Base-by-base conservation (phyloP, 257 asterid species). In the Lycium barbarum region DNA sequence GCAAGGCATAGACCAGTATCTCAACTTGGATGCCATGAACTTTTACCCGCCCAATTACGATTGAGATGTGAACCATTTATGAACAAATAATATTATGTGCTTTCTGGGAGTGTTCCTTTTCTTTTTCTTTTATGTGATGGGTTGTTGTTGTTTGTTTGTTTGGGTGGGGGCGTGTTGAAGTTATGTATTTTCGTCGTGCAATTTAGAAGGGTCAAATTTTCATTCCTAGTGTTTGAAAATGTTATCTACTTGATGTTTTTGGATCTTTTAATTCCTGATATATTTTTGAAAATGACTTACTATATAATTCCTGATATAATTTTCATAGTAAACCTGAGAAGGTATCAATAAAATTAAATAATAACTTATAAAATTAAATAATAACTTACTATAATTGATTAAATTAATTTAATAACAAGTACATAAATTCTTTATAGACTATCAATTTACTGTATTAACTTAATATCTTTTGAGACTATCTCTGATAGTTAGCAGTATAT, bases 21-120 rank as follows among this genome's bases (percentile, higher is more conserved):
- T 87, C 85, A 80, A 84, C 65, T 59, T 84, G 14, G 85, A 84
- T 20, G 85, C 73, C 2, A 4, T 79, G 0, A 15, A 36, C 53
- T 22, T 72, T 62, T 33, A 11, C 7, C 87, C 51, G 2, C n/a
- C 47, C 72, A 53, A 5, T 2, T 22, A 22, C 26, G 47, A 49
- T 6, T 40, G 45, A 40, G 45, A 35, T 14, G 47, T 76, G 65
- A 76, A 47, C 59, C 40, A n/a, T 1, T 53, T 53, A 45, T 22
- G n/a, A 47, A 6, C 43, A 6, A 22, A 26, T 73, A 20, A n/a
- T 26, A 26, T 26, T 20, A n/a, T 15, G 33, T 70, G 53, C 49
- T 70, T 15, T 38, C 26, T 38, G 54, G 78, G 78, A 70, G 17
- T 70, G 17, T 68, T 68, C 12, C 20, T 35, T 66, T 13, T 35